Evolutionary conservation across 2,329 filamentous ascomycete genomes (phyloP).

Genomic region (Paraconiothyrium brasiliense): DNA sequence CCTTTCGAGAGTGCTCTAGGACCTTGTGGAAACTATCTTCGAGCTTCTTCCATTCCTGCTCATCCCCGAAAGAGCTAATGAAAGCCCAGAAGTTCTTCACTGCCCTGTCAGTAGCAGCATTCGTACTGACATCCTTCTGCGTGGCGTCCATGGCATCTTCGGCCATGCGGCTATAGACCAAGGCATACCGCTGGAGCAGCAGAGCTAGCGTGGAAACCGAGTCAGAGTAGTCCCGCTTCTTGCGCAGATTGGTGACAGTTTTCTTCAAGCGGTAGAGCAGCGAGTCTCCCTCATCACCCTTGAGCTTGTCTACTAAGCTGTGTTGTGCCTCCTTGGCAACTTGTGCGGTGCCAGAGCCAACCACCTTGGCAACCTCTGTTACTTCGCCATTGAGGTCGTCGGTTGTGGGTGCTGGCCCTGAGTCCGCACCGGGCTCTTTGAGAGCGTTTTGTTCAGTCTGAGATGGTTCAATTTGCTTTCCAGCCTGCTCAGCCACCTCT

Average conservation of each 20-base stretch:
- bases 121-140: slow-evolving; percentile 76
- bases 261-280: slow-evolving; percentile 79
- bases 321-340: slow-evolving; percentile 68
- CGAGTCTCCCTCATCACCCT: slow-evolving; percentile 75
- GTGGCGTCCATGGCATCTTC: slow-evolving; percentile 72
- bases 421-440: slow-evolving; percentile 62
- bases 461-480: slow-evolving; percentile 76
- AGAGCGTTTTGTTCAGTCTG: slow-evolving; percentile 66
- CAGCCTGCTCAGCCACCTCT: slow-evolving; percentile 76
- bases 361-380: slow-evolving; percentile 56
- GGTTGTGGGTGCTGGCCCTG: slow-evolving; percentile 62
- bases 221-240: slow-evolving; percentile 82
- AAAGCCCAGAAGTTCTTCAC: slow-evolving; percentile 83
- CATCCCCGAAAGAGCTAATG: slow-evolving; percentile 80
- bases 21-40: slow-evolving; percentile 75
- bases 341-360: slow-evolving; percentile 56
- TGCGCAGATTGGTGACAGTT: slow-evolving; percentile 76
- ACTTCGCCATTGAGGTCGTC: slow-evolving; percentile 68
- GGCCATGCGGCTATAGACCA: slow-evolving; percentile 77
- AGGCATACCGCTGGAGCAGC: slow-evolving; percentile 80
- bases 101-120: slow-evolving; percentile 77
- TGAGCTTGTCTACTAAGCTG: slow-evolving; percentile 78
- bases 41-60: slow-evolving; percentile 77
- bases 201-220: slow-evolving; percentile 82
- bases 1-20: slow-evolving; percentile 75